These are phyloP conservation scores for Kwoniella shivajii DNA, from an alignment of 1,284 basidiomycete species.

Conservation along the genomic window DNA sequence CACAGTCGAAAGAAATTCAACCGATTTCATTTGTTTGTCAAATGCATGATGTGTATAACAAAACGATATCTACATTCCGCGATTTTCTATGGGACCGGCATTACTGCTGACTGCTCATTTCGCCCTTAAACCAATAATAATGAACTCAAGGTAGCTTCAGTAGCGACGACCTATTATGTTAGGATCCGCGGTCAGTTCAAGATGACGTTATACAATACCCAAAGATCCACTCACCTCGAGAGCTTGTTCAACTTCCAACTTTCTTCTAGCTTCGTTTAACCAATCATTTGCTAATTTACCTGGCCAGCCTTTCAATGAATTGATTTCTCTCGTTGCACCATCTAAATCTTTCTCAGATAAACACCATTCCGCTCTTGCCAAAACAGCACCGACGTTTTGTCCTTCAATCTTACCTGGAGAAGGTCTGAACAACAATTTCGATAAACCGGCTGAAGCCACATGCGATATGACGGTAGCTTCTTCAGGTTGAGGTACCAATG, in stretches of 20 bases:
- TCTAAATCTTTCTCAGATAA: constrained; percentile 92
- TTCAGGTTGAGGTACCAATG: constrained; percentile 72
- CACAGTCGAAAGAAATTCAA: no score
- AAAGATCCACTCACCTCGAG: constrained; percentile 66
- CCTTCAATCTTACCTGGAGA: constrained; percentile 71
- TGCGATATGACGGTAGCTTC: constrained; percentile 86
- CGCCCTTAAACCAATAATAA: constrained; percentile 55
- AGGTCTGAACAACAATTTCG: constrained; percentile 75
- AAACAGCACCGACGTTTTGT: constrained; percentile 78
- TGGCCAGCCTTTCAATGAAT: constrained; percentile 84
- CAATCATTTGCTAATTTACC: constrained; percentile 83
- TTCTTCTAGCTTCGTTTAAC: constrained; percentile 83
- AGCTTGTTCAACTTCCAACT: constrained; percentile 91
- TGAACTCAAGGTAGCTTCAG: constrained; percentile 69
- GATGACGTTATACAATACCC: constrained; percentile 2
- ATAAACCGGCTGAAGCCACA: constrained; percentile 76
- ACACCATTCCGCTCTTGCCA: constrained; percentile 88
- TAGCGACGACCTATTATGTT: constrained; percentile 69
- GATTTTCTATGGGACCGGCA: not conserved
- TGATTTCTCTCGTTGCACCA: constrained; percentile 85
- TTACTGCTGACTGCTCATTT: no score
- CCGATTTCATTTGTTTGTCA: no score
- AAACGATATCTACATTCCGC: no score
- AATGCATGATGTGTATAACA: no score
- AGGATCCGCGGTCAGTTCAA: not conserved